phyloP scores from a whole-genome alignment of 2,329 filamentous ascomycete species.

The Verticillium nubilum region DNA sequence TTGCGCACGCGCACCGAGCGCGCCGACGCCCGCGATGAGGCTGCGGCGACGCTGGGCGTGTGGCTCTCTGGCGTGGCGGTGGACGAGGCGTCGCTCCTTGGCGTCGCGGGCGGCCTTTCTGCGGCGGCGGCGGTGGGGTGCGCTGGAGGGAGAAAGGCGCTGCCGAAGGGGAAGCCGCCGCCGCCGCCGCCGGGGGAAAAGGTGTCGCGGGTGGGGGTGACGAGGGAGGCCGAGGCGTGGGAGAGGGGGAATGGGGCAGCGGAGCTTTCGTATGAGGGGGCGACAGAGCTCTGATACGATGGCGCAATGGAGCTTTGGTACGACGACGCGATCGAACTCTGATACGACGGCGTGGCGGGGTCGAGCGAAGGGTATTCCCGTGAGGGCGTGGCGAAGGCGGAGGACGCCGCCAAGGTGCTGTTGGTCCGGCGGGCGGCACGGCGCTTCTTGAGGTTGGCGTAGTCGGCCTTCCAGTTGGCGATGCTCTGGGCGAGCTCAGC shows the following conservation, averaged over 20 bases:
- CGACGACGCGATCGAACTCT: not conserved
- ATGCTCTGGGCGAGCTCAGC: slow-evolving; percentile 55
- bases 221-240: slow-evolving; percentile 20
- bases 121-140: not conserved
- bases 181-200: slow-evolving; percentile 2
- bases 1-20: not conserved
- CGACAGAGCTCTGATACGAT: not conserved
- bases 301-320: not conserved
- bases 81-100: not conserved
- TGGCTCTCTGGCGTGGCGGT: not conserved
- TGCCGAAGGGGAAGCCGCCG: not conserved
- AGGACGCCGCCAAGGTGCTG: not conserved
- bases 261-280: not conserved
- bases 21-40: not conserved
- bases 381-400: not conserved
- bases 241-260: slow-evolving; percentile 18
- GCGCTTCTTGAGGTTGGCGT: slow-evolving; percentile 44
- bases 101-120: not conserved
- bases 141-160: too few relatives aligned
- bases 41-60: not conserved
- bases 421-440: slow-evolving; percentile 26
- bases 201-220: slow-evolving; percentile 17
- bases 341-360: not conserved
- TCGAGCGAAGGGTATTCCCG: not conserved
- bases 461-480: slow-evolving; percentile 56